phyloP scores from a whole-genome alignment of 2,329 filamentous ascomycete genomes.

The Botryotinia globosa region DNA sequence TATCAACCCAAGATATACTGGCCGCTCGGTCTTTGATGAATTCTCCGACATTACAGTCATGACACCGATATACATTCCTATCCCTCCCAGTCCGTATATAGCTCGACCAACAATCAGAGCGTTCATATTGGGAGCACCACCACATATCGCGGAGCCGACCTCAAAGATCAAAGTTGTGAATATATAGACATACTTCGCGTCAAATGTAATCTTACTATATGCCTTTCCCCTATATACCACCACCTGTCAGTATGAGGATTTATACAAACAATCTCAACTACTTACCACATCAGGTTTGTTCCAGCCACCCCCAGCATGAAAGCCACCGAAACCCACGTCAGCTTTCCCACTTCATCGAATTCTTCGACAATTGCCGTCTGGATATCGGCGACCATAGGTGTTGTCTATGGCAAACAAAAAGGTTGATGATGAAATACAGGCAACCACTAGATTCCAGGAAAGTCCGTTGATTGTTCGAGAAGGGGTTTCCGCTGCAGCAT shows the following conservation, averaged over 20 bases:
- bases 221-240: constrained; percentile 25
- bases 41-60: constrained; percentile 40
- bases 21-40: constrained; percentile 37
- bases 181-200: constrained; percentile 30
- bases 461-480: neutral
- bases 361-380: constrained; percentile 41
- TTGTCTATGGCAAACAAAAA: constrained; percentile 14
- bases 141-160: constrained; percentile 35
- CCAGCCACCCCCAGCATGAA: constrained; percentile 40
- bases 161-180: constrained; percentile 25
- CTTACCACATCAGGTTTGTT: neutral
- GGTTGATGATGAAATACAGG: constrained; percentile 16
- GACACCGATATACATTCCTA: constrained; percentile 43
- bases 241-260: neutral
- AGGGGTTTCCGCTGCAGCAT: neutral
- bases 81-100: constrained; percentile 39
- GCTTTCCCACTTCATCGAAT: constrained; percentile 39
- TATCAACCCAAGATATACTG: constrained; percentile 9
- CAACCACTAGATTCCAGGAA: neutral
- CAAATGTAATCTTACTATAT: constrained; percentile 27
- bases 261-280: neutral
- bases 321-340: constrained; percentile 42
- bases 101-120: constrained; percentile 47
- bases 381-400: constrained; percentile 44
- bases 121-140: constrained; percentile 36